Evolutionary conservation across 2,329 filamentous ascomycete genomes (phyloP).

Genomic region (Xylariaceae sp.): DNA sequence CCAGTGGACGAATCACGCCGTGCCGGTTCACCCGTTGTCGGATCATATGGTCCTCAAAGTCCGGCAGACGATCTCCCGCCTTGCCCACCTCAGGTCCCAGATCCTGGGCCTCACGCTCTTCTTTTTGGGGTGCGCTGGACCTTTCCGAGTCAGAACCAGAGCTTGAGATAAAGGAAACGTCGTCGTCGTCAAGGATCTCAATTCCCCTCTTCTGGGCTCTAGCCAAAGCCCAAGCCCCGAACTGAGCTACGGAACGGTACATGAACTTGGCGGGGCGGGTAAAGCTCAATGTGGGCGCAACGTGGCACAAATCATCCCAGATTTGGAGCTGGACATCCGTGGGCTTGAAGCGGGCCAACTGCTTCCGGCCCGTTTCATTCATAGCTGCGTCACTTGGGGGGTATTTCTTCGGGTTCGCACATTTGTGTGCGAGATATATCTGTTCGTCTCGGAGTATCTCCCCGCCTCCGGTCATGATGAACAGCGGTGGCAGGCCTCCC

Average conservation of each 20-base stretch:
- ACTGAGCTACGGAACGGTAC: conserved; percentile 88
- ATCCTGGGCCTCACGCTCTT: conserved; percentile 9
- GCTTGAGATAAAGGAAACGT: conserved; percentile 64
- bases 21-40: conserved; percentile 76
- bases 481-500: conserved; percentile 78
- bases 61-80: conserved; percentile 74
- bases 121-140: conserved; percentile 16
- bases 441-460: conserved; percentile 91
- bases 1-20: conserved; percentile 64
- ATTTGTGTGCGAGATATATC: conserved; percentile 91
- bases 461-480: conserved; percentile 81
- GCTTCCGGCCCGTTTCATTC: conserved; percentile 51
- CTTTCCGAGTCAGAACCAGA: conserved; percentile 39
- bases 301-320: conserved; percentile 93
- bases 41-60: conserved; percentile 83
- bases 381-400: conserved; percentile 58
- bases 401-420: conserved; percentile 73
- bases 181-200: conserved; percentile 73
- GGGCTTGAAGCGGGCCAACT: conserved; percentile 61
- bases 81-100: conserved; percentile 55
- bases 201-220: conserved; percentile 73
- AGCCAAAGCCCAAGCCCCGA: conserved; percentile 85
- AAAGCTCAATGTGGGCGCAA: conserved; percentile 87
- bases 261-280: conserved; percentile 94
- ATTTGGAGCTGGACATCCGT: conserved; percentile 92